Conservation (phyloP, 2,329 filamentous ascomycete genomes). For the Talaromyces marneffei region DNA sequence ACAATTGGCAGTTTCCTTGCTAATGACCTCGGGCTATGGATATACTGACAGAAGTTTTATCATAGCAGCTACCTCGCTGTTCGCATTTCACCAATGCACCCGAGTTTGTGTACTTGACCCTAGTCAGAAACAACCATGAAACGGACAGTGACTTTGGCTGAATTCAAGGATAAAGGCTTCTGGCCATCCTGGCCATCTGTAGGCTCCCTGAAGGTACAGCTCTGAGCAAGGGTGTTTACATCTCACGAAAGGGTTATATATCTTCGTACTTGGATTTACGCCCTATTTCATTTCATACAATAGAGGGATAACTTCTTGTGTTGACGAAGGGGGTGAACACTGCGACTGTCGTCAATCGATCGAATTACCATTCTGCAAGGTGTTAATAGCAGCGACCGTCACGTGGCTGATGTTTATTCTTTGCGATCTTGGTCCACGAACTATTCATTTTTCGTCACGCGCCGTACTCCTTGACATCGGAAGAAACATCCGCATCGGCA, state of each 20-base stretch:
- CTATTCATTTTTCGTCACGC: background rate
- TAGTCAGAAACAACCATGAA: background rate
- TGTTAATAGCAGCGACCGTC: background rate
- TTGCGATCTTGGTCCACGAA: background rate
- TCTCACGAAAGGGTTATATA: too few species aligned
- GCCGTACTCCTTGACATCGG: background rate
- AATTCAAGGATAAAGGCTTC: background rate
- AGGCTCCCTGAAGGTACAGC: background rate
- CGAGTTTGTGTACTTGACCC: background rate
- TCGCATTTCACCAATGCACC: too few species aligned
- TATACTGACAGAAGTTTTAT: background rate
- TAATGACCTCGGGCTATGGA: background rate
- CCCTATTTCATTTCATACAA: background rate
- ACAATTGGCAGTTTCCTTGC: too few species aligned
- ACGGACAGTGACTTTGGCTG: too few species aligned
- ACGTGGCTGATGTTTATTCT: background rate
- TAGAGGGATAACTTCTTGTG: too few species aligned
- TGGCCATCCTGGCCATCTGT: background rate
- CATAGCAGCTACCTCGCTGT: background rate
- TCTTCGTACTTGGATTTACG: background rate
- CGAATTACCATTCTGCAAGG: too few species aligned
- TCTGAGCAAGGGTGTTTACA: background rate
- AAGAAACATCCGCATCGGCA: background rate
- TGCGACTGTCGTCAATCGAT: background rate
- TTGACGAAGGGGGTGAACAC: background rate